Base-by-base conservation (phyloP, 345 rosid genomes). In the Pugionium cornutum region DNA sequence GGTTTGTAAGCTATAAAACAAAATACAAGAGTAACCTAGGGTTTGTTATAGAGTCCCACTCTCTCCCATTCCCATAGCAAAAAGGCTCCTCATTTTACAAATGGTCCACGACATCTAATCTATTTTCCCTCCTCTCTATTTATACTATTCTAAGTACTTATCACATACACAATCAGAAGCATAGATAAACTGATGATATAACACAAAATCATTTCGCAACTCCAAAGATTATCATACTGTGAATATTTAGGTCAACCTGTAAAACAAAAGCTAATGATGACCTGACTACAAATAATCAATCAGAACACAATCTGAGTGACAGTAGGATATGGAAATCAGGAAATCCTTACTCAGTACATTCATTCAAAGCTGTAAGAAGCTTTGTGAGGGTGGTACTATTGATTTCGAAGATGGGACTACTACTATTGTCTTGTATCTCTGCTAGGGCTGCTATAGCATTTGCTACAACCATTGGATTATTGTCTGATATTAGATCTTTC, bases 381-480 rank as follows among this genome's bases (percentile, higher is more conserved):
- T 92, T 92, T 9, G 91, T 66, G 42, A 89, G 98, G 4, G 94
- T 92, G 58, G 73, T 79, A 70, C 88, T 83, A 44, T 90, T 86
- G 69, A 89, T 84, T 84, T 92, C 98, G 80, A 92, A 89, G 69
- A 92, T 43, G 6, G 97, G 89, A 62, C 83, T 72, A 63, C 72
- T 74, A 70, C 97, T 92, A 47, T 76, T 84, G 76, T 92, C 97
- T 79, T 89, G 96, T 70, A 92, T 92, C 83, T 92, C 98, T 26
- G 96, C 91, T 70, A 92, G 92, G 72, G 98, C 96, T 54, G 98
- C 97, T 45, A 92, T 94, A 58, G 97, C 97, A 89, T 92, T 92
- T 49, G 97, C 97, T 8, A 89, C 98, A 69, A 89, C 98, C 98
- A 92, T 92, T 18, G 98, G 98, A 68, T 92, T 92, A 76, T 92